Evolutionary conservation across 2,329 filamentous ascomycete species (phyloP).

Genomic region (Cercospora zeina): DNA sequence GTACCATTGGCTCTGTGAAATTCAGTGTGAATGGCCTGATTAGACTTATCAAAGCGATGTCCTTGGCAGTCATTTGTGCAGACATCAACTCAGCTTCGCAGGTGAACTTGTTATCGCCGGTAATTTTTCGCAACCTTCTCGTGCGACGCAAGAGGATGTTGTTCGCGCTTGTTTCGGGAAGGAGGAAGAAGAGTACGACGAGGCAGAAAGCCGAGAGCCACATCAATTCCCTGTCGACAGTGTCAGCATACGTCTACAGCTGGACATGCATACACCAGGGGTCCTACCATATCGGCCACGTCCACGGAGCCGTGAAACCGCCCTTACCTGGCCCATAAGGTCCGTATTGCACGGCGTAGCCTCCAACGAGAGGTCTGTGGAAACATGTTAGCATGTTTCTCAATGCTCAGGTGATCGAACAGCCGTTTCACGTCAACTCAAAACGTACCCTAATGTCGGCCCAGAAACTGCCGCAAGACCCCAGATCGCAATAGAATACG

Average conservation of each 20-base stretch:
- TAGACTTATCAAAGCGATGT: slow-evolving; percentile 46
- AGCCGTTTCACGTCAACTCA: neutral
- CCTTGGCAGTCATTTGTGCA: slow-evolving; percentile 42
- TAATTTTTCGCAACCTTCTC: slow-evolving; percentile 44
- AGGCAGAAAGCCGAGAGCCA: slow-evolving; percentile 45
- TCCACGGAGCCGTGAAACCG: slow-evolving; percentile 40
- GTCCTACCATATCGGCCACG: slow-evolving; percentile 35
- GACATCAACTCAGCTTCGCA: slow-evolving; percentile 45
- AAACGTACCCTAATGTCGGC: slow-evolving; percentile 43
- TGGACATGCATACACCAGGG: slow-evolving; percentile 34
- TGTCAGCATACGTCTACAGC: slow-evolving; percentile 35
- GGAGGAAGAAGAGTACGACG: slow-evolving; percentile 43
- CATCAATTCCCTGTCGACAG: slow-evolving; percentile 38
- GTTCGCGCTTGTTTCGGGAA: slow-evolving; percentile 44
- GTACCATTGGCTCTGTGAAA: slow-evolving; percentile 43
- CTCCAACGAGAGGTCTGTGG: slow-evolving; percentile 46
- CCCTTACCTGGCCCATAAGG: slow-evolving; percentile 28
- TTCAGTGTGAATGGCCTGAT: slow-evolving; percentile 48
- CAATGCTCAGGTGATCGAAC: neutral
- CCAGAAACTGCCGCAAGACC: slow-evolving; percentile 45
- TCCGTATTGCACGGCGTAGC: slow-evolving; percentile 44
- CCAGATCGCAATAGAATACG: slow-evolving; percentile 46
- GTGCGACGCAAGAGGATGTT: slow-evolving; percentile 48
- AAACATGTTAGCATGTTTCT: neutral
- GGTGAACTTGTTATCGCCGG: slow-evolving; percentile 44